These are phyloP conservation scores for Mycotypha africana DNA, from an alignment of 371 early-diverging fungal species.

Conservation along the genomic window DNA sequence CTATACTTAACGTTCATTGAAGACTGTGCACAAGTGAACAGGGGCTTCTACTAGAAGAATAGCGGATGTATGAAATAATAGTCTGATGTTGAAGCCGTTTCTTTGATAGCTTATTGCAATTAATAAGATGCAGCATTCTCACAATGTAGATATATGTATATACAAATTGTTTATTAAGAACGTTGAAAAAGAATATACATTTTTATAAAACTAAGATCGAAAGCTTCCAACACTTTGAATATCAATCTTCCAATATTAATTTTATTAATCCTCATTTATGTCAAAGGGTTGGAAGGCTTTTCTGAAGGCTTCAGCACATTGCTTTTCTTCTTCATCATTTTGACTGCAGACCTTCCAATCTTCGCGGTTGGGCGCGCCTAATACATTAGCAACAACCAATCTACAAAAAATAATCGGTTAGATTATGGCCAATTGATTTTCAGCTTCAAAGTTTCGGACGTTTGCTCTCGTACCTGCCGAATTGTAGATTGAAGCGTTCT, in stretches of 20 bases:
- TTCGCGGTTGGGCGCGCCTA: conserved; percentile 58
- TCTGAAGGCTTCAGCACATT: conserved; percentile 45
- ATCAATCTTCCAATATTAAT: too few species aligned
- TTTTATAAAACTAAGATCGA: not conserved
- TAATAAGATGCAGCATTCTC: too few species aligned
- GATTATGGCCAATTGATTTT: not conserved
- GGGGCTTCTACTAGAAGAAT: too few species aligned
- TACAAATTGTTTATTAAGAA: too few species aligned
- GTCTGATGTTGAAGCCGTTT: too few species aligned
- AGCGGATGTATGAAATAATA: too few species aligned
- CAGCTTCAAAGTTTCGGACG: not conserved
- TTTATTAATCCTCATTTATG: too few species aligned
- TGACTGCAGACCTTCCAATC: conserved; percentile 72
- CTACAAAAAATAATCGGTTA: conserved; percentile 22
- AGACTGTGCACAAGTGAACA: too few species aligned
- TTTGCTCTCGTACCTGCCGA: too few species aligned
- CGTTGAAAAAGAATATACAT: not conserved
- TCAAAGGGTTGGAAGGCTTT: conserved; percentile 52
- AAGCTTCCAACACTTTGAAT: not conserved
- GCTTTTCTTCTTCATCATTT: conserved; percentile 55
- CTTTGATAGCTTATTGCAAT: too few species aligned
- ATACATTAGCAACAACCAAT: conserved; percentile 50
- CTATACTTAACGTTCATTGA: too few species aligned
- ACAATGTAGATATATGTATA: too few species aligned
- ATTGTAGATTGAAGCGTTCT: conserved; percentile 62